Conservation (phyloP, 495 filamentous ascomycete species). For the Xylaria nigripes region DNA sequence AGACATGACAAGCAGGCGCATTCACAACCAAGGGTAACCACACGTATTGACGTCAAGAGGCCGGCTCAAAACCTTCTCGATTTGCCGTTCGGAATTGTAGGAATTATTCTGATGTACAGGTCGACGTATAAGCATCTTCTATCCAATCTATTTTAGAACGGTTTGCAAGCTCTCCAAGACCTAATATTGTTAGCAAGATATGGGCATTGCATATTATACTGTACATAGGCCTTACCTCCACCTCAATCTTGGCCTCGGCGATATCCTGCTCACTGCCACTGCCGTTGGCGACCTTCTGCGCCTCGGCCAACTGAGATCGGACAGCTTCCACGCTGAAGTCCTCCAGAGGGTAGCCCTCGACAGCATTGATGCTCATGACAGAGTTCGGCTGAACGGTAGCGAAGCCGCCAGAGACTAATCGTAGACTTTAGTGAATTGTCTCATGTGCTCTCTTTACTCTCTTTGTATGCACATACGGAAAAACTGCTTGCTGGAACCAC, state of each 20-base stretch:
- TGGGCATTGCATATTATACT: not conserved
- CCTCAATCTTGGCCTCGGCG: conserved; percentile 95
- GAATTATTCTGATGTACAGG: conserved; percentile 26
- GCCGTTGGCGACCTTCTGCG: conserved; percentile 87
- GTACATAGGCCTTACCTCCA: conserved; percentile 61
- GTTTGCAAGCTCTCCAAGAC: conserved; percentile 69
- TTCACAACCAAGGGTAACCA: conserved; percentile 2
- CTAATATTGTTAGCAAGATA: conserved; percentile 30
- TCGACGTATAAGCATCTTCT: conserved; percentile 15
- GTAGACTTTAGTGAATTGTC: conserved; percentile 15
- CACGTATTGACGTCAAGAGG: conserved; percentile 5
- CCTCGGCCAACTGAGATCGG: conserved; percentile 75
- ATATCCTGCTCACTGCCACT: conserved; percentile 94
- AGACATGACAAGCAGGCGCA: conserved; percentile 2
- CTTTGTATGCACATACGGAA: conserved; percentile 64
- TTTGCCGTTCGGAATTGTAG: conserved; percentile 9
- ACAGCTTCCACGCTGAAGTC: conserved; percentile 88
- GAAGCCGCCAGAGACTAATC: conserved; percentile 87
- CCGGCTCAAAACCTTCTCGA: conserved; percentile 19
- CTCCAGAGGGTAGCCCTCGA: conserved; percentile 88
- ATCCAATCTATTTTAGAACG: conserved; percentile 56
- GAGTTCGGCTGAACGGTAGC: conserved; percentile 95
- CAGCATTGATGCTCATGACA: conserved; percentile 91
- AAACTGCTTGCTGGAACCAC: conserved; percentile 83
- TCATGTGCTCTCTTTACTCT: not conserved